Evolutionary conservation across 2,329 filamentous ascomycete genomes (phyloP), one percentile per base, ranked within the genome.

Genomic region (Waltergamsia citrina): DNA sequence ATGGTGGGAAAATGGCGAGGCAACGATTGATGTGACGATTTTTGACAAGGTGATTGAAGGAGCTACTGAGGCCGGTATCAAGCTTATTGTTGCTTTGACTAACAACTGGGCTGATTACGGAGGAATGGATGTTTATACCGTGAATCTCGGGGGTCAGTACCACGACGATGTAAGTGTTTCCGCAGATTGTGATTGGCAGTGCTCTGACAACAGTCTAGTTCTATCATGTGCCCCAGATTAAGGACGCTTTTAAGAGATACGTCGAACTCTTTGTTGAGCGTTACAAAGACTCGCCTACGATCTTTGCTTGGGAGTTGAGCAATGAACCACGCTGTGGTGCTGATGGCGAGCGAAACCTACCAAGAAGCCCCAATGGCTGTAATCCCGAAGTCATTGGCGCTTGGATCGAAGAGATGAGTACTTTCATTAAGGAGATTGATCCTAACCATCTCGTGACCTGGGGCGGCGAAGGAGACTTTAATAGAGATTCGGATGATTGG

Each of bases 241-340:
- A 70, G 44, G 51, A 59, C 4, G 66, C 65, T 1, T 74, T 59
- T 47, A 71, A 72, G 43, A 62, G 59, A 31, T 84, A 82, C 48
- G 67, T 82, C 46, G 59, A 67, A 32, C 58, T 62, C 1, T 63
- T 83, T 6, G 67, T 83, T 3, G 67, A 55, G 15, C 62, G 78
- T 9, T 82, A 80, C 55, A 67, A 60, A 29, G 57, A 63, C 40
- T 78, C 72, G 0, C 55, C 69, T 0, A 67, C 78, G 0, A 65
- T 83, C 30, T 73, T 82, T 42, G 74, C 75, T 0, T 83, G 78
- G 78, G 78, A 83, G 45, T 58, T 83, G 2, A 71, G 64, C 37
- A 83, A 83, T 43, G 78, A 83, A 39, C 62, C 63, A 15, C 63
- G 65, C 38, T 70, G 66, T 48, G 63, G 62, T 16, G 65, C 57